These are phyloP conservation scores for Komagataella ulmi DNA, from an alignment of 805 yeast genomes.

Conservation along the genomic window DNA sequence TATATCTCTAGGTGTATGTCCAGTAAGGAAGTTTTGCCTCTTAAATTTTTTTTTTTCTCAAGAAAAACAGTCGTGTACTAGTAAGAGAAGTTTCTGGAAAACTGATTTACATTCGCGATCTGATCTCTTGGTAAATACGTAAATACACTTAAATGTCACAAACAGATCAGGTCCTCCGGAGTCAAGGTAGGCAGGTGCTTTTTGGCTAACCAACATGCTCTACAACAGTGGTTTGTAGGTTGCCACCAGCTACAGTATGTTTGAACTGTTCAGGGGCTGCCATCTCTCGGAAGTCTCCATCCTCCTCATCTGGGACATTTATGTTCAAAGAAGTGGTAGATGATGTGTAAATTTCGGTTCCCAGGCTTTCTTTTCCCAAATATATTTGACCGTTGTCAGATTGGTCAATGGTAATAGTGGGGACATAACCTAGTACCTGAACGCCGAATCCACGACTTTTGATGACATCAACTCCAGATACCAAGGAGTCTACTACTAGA, in stretches of 20 bases:
- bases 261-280: conserved; percentile 88
- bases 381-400: conserved; percentile 78
- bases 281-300: conserved; percentile 64
- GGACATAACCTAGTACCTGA: conserved; percentile 73
- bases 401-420: conserved; percentile 80
- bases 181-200: background rate
- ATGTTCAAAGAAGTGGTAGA: conserved; percentile 78
- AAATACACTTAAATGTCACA: background rate
- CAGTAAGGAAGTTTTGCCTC: background rate
- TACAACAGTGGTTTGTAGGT: conserved; percentile 56
- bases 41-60: background rate
- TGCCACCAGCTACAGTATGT: conserved; percentile 51
- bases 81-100: background rate
- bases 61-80: background rate
- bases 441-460: conserved; percentile 71
- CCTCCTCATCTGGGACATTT: conserved; percentile 66
- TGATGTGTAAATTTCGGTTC: conserved; percentile 70
- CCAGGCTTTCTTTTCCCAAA: conserved; percentile 57
- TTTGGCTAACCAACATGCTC: conserved; percentile 59
- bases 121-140: background rate
- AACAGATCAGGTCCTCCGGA: background rate
- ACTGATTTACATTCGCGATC: background rate
- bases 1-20: background rate
- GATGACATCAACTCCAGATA: conserved; percentile 81
- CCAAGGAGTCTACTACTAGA: conserved; percentile 69